Conservation (phyloP, 305 asterid genomes). For the Fraxinus sp. region DNA sequence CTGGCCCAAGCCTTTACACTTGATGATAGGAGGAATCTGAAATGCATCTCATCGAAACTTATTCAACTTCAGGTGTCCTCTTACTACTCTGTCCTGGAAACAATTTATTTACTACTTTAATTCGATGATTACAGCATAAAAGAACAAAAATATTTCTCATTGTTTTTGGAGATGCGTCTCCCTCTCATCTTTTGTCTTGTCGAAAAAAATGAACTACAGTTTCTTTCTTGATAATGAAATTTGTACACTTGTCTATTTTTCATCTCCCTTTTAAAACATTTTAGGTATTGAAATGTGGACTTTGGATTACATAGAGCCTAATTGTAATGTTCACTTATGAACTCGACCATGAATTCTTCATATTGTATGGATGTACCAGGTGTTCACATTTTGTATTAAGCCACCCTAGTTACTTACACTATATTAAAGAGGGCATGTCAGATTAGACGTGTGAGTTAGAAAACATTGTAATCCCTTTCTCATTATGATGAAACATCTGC, state of each 20-base stretch:
- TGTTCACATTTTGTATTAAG: not conserved
- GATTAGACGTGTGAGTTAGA: not conserved
- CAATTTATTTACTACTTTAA: not conserved
- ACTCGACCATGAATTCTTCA: not conserved
- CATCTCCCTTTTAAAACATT: not conserved
- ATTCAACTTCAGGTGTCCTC: not conserved
- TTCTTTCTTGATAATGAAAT: not conserved
- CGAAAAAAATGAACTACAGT: not conserved
- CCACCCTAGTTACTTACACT: not conserved
- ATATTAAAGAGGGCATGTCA: not conserved
- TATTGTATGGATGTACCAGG: not conserved
- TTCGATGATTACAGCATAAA: not conserved
- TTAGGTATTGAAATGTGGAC: not conserved
- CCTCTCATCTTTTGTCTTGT: not conserved
- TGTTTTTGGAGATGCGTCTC: not conserved
- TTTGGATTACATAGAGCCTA: not conserved
- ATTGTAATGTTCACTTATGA: not conserved
- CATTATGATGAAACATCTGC: not conserved
- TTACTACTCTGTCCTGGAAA: not conserved
- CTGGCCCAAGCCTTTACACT: conserved; percentile 1
- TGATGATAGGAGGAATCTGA: not conserved
- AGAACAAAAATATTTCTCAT: not conserved
- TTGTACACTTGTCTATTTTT: not conserved
- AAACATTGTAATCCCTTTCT: not conserved
- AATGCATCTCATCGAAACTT: not conserved